These are phyloP conservation scores for Syncephalis plumigaleata DNA, from an alignment of 371 early-diverging fungal species.

Conservation along the genomic window DNA sequence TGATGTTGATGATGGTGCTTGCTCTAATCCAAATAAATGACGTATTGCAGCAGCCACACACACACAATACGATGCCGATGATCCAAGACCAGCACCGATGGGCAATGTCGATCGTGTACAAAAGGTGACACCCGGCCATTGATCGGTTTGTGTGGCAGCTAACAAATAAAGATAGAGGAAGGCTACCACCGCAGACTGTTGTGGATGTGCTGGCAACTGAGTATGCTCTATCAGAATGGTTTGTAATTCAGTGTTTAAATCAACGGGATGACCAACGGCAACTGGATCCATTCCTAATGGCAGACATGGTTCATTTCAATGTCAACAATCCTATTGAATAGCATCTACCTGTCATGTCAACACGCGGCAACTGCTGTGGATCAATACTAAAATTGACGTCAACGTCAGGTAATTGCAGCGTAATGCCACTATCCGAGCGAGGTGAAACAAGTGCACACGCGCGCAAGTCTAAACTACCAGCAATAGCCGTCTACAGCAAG, in stretches of 20 bases:
- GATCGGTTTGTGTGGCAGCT: too few species aligned
- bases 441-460: constrained; percentile 7
- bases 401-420: neutral
- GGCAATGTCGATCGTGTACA: constrained; percentile 57
- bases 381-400: neutral
- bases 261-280: too few species aligned
- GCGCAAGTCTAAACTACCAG: constrained; percentile 19
- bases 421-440: neutral
- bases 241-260: too few species aligned
- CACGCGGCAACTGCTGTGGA: neutral
- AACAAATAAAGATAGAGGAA: constrained; percentile 19
- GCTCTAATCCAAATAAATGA: constrained; percentile 17
- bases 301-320: neutral
- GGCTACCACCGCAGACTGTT: constrained; percentile 16
- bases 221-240: too few species aligned
- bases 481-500: constrained; percentile 16
- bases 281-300: too few species aligned
- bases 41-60: constrained; percentile 61
- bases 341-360: too few species aligned
- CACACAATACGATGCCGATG: constrained; percentile 84
- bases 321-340: too few species aligned
- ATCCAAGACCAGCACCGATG: constrained; percentile 92
- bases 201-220: constrained; percentile 5
- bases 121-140: neutral
- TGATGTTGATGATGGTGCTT: constrained; percentile 7